Conservation (phyloP, 2,329 filamentous ascomycete genomes). For the Cercospora sesami region DNA sequence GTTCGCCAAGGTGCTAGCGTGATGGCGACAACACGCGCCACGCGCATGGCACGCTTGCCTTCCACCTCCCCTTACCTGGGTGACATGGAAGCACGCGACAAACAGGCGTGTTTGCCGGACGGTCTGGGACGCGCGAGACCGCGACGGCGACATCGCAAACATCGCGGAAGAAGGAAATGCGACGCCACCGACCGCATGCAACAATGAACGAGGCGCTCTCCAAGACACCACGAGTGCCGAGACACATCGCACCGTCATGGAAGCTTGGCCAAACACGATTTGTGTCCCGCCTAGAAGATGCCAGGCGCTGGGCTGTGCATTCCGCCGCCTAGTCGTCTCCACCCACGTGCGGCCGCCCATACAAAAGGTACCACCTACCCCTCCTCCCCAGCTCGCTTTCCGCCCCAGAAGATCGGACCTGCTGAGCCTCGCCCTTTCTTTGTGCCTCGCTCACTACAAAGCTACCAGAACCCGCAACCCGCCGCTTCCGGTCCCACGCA, state of each 20-base stretch:
- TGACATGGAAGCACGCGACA: not conserved
- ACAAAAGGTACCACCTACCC: constrained; percentile 1
- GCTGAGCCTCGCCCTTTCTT: constrained; percentile 13
- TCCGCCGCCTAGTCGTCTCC: constrained; percentile 11
- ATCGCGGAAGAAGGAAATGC: not conserved
- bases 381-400: constrained; percentile 5
- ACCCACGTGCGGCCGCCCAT: constrained; percentile 10
- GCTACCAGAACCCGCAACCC: not conserved
- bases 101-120: not conserved
- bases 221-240: constrained; percentile 1
- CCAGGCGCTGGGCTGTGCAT: constrained; percentile 22
- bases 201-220: not conserved
- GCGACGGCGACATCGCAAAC: not conserved
- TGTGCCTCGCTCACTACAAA: constrained; percentile 2
- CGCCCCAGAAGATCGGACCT: not conserved
- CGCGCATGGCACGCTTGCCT: not conserved
- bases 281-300: constrained; percentile 22
- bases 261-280: constrained; percentile 10
- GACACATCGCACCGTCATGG: constrained; percentile 7
- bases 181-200: not conserved
- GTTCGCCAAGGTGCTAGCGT: not conserved
- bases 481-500: constrained; percentile 7
- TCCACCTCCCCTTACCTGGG: not conserved
- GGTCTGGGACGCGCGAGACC: not conserved
- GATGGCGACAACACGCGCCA: not conserved